Evolutionary conservation across 139 green algal genomes (phyloP).

Genomic region (Closterium sp.): DNA sequence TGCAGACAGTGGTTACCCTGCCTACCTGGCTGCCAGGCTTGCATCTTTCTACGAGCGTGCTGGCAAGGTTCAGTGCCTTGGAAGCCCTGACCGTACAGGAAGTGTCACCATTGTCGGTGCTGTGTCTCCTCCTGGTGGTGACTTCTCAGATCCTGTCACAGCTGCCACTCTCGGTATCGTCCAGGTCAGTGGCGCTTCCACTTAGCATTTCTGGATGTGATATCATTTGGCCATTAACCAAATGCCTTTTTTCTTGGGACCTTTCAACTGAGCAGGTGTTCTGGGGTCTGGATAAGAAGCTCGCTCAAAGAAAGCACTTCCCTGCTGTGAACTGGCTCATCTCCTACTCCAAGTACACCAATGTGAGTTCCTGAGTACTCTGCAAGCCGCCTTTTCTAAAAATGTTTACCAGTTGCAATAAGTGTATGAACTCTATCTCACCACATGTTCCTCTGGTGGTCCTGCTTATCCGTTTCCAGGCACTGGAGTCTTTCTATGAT

Average conservation of each 20-base stretch:
- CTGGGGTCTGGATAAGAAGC: conserved; percentile 99
- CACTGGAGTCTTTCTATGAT: conserved; percentile 96
- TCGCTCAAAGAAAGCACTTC: conserved; percentile 99
- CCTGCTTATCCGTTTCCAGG: conserved; percentile 25
- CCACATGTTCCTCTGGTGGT: not conserved
- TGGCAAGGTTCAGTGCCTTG: conserved; percentile 90
- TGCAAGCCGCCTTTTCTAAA: too few species aligned
- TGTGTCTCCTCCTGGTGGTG: conserved; percentile 93
- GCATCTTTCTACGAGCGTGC: conserved; percentile 99
- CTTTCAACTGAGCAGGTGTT: conserved; percentile 78
- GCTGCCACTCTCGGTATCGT: conserved; percentile 97
- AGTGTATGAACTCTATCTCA: not conserved
- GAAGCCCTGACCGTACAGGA: conserved; percentile 85
- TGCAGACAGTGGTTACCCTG: conserved; percentile 82
- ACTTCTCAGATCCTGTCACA: conserved; percentile 98
- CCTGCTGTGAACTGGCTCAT: conserved; percentile 99
- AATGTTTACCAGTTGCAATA: not conserved
- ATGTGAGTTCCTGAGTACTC: conserved; percentile 64
- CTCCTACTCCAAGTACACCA: conserved; percentile 98
- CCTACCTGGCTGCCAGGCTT: conserved; percentile 70
- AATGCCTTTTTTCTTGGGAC: not conserved
- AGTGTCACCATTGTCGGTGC: conserved; percentile 97
- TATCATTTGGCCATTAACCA: not conserved
- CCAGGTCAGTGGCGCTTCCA: conserved; percentile 62
- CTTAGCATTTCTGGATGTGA: not conserved